Evolutionary conservation across 805 yeast genomes (phyloP).

Genomic region (Kluyveromyces starmeri): DNA sequence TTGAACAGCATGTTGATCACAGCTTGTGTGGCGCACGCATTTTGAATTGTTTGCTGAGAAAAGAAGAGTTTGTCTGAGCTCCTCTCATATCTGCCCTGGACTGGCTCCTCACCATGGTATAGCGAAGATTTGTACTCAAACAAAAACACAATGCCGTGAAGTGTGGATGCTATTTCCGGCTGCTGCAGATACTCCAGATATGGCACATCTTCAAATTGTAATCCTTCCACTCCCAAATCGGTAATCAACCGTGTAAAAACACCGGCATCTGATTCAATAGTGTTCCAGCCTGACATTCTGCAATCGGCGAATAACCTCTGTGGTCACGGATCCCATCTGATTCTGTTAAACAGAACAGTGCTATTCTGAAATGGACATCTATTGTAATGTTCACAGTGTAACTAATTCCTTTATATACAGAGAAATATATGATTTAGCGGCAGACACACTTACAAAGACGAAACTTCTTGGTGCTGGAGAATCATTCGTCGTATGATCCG

Average conservation of each 20-base stretch:
- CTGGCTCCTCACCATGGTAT: slow-evolving; percentile 33
- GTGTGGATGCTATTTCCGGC: slow-evolving; percentile 31
- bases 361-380: no score
- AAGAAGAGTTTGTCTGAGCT: slow-evolving; percentile 39
- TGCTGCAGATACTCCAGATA: slow-evolving; percentile 41
- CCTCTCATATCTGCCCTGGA: slow-evolving; percentile 37
- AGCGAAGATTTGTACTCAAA: slow-evolving; percentile 42
- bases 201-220: slow-evolving; percentile 44
- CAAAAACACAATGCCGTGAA: slow-evolving; percentile 53
- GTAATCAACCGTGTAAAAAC: slow-evolving; percentile 58
- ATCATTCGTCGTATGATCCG: slow-evolving; percentile 22
- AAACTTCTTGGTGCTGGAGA: no score
- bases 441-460: no score
- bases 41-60: slow-evolving; percentile 54
- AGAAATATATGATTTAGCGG: no score
- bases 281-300: slow-evolving; percentile 43
- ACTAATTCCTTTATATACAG: no score
- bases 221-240: slow-evolving; percentile 40
- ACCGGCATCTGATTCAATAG: slow-evolving; percentile 60
- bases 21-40: slow-evolving; percentile 72
- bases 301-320: no score
- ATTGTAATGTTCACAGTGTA: no score
- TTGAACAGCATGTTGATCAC: slow-evolving; percentile 44
- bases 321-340: no score
- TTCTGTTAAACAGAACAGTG: no score